Percentiles rank a stretch among this genome's conserved stretches.
Conservation (phyloP, 495 filamentous ascomycete species). For the Parathielavia appendiculata region DNA sequence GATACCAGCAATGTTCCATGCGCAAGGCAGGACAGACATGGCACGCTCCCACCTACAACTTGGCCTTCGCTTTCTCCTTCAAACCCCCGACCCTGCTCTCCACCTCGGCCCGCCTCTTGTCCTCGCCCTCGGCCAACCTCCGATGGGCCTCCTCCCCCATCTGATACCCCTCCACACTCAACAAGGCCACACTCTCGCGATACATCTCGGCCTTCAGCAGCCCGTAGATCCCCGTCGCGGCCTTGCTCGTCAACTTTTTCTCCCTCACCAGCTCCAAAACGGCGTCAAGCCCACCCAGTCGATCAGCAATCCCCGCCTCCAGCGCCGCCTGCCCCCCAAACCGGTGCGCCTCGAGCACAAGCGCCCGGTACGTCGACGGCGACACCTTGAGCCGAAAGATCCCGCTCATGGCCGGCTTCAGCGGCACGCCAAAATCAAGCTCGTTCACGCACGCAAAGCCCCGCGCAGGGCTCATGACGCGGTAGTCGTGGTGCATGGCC, state of each 20-base stretch:
- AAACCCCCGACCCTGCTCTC: conserved; percentile 41
- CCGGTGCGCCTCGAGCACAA: conserved; percentile 65
- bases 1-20: too few species aligned
- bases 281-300: conserved; percentile 57
- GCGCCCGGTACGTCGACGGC: conserved; percentile 50
- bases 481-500: conserved; percentile 80
- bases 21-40: too few species aligned
- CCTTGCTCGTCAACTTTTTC: conserved; percentile 54
- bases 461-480: conserved; percentile 60
- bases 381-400: conserved; percentile 67
- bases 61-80: conserved; percentile 14
- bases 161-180: conserved; percentile 41
- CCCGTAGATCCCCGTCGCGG: conserved; percentile 58
- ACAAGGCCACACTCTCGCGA: conserved; percentile 50
- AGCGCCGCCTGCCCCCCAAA: conserved; percentile 57
- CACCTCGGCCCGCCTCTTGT: conserved; percentile 30
- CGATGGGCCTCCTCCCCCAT: conserved; percentile 45
- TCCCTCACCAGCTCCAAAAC: conserved; percentile 51
- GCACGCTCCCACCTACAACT: conserved; percentile 15
- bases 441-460: conserved; percentile 76
- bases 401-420: conserved; percentile 64
- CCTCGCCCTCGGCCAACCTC: conserved; percentile 32
- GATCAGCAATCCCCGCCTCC: conserved; percentile 63
- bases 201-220: conserved; percentile 70
- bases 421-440: conserved; percentile 66